A percentile compares a stretch with the other conserved stretches of the same genome.
Conservation (phyloP, 257 asterid species). For the Anisodus tanguticus region DNA sequence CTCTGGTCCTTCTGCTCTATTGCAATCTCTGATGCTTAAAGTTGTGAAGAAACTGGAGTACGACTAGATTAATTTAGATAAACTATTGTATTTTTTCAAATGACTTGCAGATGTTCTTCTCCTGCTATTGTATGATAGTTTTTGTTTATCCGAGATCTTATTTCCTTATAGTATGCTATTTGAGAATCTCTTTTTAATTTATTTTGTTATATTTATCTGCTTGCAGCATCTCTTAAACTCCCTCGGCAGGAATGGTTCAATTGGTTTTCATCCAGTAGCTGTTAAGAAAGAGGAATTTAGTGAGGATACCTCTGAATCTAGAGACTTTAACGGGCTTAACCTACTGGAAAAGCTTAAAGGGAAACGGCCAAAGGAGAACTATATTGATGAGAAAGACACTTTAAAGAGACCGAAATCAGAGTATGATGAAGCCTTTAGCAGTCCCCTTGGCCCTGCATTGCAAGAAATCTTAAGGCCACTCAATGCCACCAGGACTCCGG, state of each 20-base stretch:
- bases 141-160: constrained; percentile 15
- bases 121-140: not conserved
- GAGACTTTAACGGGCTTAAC: constrained; percentile 37
- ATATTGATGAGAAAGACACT: constrained; percentile 40
- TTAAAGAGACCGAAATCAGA: constrained; percentile 69
- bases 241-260: constrained; percentile 31
- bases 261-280: constrained; percentile 34
- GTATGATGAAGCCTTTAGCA: constrained; percentile 45
- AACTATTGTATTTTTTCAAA: not conserved
- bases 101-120: not conserved
- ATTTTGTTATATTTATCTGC: constrained; percentile 18
- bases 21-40: not conserved
- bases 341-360: constrained; percentile 61
- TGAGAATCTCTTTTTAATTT: not conserved
- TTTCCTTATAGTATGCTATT: constrained; percentile 3
- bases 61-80: not conserved
- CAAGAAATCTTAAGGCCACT: constrained; percentile 45
- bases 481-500: constrained; percentile 34
- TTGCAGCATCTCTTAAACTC: constrained; percentile 47
- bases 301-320: constrained; percentile 42
- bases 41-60: not conserved
- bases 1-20: not conserved
- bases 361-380: constrained; percentile 65
- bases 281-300: constrained; percentile 63
- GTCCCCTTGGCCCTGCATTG: constrained; percentile 41